phyloP scores from a whole-genome alignment of 257 asterid genomes.

The Fraxinus americana region DNA sequence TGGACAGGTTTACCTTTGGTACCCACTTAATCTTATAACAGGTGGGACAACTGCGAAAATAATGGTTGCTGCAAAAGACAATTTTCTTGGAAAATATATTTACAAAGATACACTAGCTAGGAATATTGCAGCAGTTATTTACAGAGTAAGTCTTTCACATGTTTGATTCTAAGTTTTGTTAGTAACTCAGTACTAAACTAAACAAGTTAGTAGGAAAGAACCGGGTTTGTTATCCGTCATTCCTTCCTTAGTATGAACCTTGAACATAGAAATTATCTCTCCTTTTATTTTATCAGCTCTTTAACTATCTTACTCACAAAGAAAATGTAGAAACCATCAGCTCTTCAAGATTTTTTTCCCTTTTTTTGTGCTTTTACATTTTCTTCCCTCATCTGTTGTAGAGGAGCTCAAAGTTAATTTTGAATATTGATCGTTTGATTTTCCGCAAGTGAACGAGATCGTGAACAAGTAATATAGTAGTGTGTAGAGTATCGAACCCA shows the following conservation, averaged over 20 bases:
- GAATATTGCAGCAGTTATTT: slow-evolving; percentile 90
- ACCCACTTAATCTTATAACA: slow-evolving; percentile 82
- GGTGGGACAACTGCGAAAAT: slow-evolving; percentile 98
- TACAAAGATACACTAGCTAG: slow-evolving; percentile 93
- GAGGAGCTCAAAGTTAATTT: no score
- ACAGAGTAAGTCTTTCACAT: slow-evolving; percentile 58
- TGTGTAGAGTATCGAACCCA: no score
- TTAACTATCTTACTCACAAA: background rate
- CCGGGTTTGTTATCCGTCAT: background rate
- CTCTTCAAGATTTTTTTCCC: no score
- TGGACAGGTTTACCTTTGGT: slow-evolving; percentile 92
- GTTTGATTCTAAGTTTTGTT: background rate
- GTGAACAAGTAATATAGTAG: no score
- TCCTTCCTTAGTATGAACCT: background rate
- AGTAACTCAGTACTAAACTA: background rate
- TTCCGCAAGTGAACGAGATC: no score
- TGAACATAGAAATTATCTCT: background rate
- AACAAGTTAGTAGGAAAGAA: background rate
- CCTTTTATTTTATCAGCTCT: background rate
- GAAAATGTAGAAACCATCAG: background rate
- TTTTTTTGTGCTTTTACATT: no score
- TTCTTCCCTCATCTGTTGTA: no score
- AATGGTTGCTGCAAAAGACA: slow-evolving; percentile 96
- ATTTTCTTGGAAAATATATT: slow-evolving; percentile 85
- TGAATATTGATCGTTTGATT: no score